Conservation (phyloP, 108 stramenopile genomes). For the Bacterosira constricta region DNA sequence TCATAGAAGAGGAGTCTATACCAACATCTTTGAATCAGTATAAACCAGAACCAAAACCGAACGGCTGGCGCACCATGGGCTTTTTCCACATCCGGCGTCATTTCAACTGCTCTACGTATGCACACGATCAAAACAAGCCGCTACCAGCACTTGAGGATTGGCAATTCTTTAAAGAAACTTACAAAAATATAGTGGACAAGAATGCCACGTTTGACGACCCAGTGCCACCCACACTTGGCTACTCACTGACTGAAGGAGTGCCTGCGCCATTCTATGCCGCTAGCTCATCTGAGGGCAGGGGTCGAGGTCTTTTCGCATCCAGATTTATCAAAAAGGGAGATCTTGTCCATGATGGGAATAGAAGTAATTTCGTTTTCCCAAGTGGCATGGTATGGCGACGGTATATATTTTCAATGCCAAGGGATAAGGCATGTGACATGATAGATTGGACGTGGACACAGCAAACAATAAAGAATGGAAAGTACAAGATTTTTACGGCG, state of each 20-base stretch:
- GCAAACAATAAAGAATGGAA: slow-evolving; percentile 4
- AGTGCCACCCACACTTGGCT: slow-evolving; percentile 15
- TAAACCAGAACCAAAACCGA: slow-evolving; percentile 2
- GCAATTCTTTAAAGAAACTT: not conserved
- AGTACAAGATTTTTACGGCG: slow-evolving; percentile 2
- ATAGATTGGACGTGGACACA: slow-evolving; percentile 30
- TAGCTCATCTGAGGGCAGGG: not conserved
- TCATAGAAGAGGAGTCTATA: too few species aligned
- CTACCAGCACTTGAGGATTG: not conserved
- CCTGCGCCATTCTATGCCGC: slow-evolving; percentile 21
- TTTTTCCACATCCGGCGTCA: not conserved
- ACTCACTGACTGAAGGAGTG: not conserved
- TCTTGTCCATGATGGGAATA: slow-evolving; percentile 24
- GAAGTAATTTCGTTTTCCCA: slow-evolving; percentile 1
- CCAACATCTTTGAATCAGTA: too few species aligned
- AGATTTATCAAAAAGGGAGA: slow-evolving; percentile 36
- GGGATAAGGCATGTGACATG: slow-evolving; percentile 31
- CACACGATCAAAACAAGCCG: not conserved
- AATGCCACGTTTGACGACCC: too few species aligned
- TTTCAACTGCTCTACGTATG: not conserved
- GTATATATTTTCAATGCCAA: slow-evolving; percentile 15
- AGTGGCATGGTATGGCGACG: slow-evolving; percentile 1
- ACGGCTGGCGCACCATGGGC: slow-evolving; percentile 5
- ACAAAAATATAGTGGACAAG: not conserved
- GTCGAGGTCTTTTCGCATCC: slow-evolving; percentile 36